These are phyloP conservation scores for Rubia balearica DNA, from an alignment of 305 asterid genomes.

Conservation along the genomic window DNA sequence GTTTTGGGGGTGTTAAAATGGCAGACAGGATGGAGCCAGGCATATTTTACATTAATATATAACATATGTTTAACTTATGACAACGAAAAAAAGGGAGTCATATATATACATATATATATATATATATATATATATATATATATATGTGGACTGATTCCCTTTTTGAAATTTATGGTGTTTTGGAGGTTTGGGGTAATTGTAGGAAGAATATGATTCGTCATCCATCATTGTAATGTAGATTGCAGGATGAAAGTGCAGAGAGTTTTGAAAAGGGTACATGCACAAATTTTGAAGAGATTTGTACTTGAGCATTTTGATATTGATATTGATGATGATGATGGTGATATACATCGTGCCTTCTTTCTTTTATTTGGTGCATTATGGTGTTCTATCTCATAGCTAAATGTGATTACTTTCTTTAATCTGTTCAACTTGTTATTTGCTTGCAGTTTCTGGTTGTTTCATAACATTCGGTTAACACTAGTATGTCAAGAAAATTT, in stretches of 20 bases:
- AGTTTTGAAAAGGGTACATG: constrained; percentile 14
- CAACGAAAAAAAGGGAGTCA: background rate
- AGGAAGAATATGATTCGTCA: constrained; percentile 20
- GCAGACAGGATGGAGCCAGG: constrained; percentile 93
- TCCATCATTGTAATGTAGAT: constrained; percentile 22
- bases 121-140: too few species aligned
- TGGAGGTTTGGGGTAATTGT: constrained; percentile 15
- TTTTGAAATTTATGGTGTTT: background rate
- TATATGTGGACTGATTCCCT: constrained; percentile 5
- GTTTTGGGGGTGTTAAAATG: constrained; percentile 46
- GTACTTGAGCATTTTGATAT: constrained; percentile 24
- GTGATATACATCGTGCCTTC: constrained; percentile 9
- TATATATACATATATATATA: constrained; percentile 14
- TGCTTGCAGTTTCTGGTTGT: background rate
- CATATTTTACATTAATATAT: constrained; percentile 31
- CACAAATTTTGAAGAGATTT: constrained; percentile 15
- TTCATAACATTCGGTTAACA: too few species aligned
- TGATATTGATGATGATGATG: constrained; percentile 25
- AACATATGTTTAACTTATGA: constrained; percentile 19
- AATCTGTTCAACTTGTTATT: background rate
- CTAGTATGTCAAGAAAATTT: background rate
- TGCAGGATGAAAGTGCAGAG: constrained; percentile 22
- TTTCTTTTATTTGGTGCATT: background rate
- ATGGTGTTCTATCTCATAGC: constrained; percentile 8
- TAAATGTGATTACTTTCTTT: background rate